phyloP scores from a whole-genome alignment of 2,329 filamentous ascomycete species.

The Escovopsis sp. region DNA sequence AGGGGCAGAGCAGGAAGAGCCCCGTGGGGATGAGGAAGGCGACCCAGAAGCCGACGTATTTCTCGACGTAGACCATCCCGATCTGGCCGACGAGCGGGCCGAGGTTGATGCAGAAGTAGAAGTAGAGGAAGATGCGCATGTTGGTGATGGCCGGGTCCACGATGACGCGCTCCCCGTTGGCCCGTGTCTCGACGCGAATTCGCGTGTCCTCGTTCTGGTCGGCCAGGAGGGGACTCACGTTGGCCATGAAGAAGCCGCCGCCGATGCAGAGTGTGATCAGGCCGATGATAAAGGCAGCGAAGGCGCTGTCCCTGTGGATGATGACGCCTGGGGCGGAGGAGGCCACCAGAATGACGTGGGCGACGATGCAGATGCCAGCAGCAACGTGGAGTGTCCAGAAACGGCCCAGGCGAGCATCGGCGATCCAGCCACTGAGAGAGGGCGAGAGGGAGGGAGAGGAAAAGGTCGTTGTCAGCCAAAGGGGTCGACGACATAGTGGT shows the following conservation, averaged over 20 bases:
- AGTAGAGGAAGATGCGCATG: slow-evolving; percentile 52
- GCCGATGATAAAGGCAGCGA: slow-evolving; percentile 57
- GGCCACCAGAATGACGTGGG: slow-evolving; percentile 50
- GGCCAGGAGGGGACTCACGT: slow-evolving; percentile 57
- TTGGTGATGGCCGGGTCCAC: slow-evolving; percentile 55
- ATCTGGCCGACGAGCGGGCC: slow-evolving; percentile 43
- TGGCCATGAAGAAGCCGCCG: slow-evolving; percentile 70
- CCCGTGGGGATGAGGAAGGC: slow-evolving; percentile 52
- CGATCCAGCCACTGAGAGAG: slow-evolving; percentile 30
- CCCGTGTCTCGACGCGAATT: slow-evolving; percentile 36
- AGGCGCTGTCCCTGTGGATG: slow-evolving; percentile 36
- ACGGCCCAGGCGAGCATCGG: slow-evolving; percentile 57
- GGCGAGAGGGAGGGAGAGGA: no score
- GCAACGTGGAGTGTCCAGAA: slow-evolving; percentile 59
- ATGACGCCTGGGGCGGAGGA: slow-evolving; percentile 51
- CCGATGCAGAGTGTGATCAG: slow-evolving; percentile 40
- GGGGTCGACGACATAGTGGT: no score
- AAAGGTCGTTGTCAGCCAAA: no score
- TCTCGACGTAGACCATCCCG: slow-evolving; percentile 57
- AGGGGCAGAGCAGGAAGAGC: slow-evolving; percentile 46
- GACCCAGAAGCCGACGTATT: slow-evolving; percentile 63
- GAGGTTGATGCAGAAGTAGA: slow-evolving; percentile 42
- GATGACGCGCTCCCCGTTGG: slow-evolving; percentile 50
- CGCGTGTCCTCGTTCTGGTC: slow-evolving; percentile 50
- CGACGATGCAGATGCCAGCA: slow-evolving; percentile 47